Percentiles rank a stretch among this genome's conserved stretches.
These are phyloP conservation scores for Teratosphaeria pseudoeucalypti DNA, from an alignment of 2,329 filamentous ascomycete genomes.

Conservation along the genomic window DNA sequence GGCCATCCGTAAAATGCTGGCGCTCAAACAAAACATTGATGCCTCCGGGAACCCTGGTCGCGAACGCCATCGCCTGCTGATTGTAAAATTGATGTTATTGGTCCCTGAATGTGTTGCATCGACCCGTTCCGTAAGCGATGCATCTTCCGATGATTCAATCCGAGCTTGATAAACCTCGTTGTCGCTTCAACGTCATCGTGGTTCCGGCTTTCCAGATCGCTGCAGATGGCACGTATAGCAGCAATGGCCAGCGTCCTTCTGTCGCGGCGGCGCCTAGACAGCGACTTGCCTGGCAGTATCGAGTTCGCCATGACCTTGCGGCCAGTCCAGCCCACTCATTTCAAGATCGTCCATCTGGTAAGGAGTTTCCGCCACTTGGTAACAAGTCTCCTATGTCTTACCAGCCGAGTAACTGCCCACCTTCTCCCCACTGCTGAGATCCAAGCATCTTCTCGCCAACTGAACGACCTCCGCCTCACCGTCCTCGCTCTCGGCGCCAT, in stretches of 20 bases:
- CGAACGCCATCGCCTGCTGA: neutral
- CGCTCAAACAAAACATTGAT: neutral
- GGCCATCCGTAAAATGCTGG: neutral
- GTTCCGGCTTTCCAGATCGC: neutral
- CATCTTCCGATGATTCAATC: neutral
- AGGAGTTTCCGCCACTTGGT: neutral
- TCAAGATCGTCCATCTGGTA: neutral
- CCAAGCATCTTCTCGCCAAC: constrained; percentile 79
- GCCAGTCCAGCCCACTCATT: neutral
- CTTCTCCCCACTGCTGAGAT: constrained; percentile 32
- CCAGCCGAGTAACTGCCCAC: neutral
- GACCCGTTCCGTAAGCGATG: neutral
- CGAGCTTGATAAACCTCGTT: neutral
- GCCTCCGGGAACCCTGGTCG: neutral
- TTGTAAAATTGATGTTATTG: neutral
- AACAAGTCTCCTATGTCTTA: neutral
- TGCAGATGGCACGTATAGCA: neutral
- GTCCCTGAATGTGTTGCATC: neutral
- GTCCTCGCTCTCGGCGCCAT: constrained; percentile 79
- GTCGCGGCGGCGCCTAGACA: neutral
- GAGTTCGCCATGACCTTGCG: neutral
- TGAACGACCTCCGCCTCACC: constrained; percentile 89
- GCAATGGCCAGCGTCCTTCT: neutral
- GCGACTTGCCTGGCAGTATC: neutral
- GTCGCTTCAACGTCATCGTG: neutral